Evolutionary conservation across 139 green algal species (phyloP).

Genomic region (Chlamydomonas schloesseri): DNA sequence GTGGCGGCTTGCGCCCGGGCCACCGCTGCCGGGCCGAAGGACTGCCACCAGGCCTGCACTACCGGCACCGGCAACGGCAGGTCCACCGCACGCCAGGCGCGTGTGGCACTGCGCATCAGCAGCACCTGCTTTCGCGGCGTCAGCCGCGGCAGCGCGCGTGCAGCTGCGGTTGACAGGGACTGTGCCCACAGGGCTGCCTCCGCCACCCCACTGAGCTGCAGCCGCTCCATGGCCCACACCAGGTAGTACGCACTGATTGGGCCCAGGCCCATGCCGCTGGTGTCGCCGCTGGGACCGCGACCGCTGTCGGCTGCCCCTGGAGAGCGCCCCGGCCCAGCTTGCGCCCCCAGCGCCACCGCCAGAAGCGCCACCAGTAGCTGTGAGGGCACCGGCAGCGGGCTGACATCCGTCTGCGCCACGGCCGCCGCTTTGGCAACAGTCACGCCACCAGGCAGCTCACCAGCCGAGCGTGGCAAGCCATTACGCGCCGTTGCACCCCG

Average conservation of each 20-base stretch:
- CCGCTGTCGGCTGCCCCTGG: not conserved
- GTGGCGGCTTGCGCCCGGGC: not conserved
- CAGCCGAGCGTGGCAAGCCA: too few species aligned
- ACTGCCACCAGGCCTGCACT: constrained; percentile 1
- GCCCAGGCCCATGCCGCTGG: not conserved
- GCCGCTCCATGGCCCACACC: constrained; percentile 19
- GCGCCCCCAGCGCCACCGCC: not conserved
- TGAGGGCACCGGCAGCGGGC: not conserved
- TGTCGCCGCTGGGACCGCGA: not conserved
- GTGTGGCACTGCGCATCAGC: not conserved
- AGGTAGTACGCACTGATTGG: not conserved
- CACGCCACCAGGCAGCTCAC: not conserved
- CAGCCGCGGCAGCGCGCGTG: not conserved
- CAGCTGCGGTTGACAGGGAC: not conserved
- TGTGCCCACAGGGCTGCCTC: constrained; percentile 11
- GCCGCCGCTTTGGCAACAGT: not conserved
- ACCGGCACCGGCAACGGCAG: not conserved
- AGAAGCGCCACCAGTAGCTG: constrained; percentile 3
- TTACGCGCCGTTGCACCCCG: too few species aligned
- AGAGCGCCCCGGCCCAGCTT: too few species aligned
- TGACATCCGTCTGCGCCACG: not conserved
- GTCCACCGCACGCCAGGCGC: not conserved
- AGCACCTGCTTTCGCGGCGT: constrained; percentile 37
- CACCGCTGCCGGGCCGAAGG: not conserved
- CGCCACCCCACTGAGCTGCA: not conserved